Evolutionary conservation across 2,329 filamentous ascomycete species (phyloP).

Genomic region (Gremmenia infestans): DNA sequence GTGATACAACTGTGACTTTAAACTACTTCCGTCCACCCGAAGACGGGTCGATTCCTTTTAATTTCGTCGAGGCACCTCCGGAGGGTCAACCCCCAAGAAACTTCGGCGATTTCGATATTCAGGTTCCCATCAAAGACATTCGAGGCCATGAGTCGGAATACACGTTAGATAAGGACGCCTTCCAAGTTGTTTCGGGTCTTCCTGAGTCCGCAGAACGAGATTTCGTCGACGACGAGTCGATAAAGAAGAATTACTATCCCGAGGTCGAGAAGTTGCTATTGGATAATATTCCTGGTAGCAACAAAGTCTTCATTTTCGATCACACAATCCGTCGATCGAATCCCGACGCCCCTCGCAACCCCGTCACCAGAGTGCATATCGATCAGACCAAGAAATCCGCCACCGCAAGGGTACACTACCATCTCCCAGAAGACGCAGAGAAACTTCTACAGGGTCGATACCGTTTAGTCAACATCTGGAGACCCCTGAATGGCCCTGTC

Average conservation of each 20-base stretch:
- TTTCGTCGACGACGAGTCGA: slow-evolving; percentile 65
- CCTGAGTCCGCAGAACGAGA: slow-evolving; percentile 51
- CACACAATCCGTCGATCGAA: slow-evolving; percentile 74
- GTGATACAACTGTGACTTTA: slow-evolving; percentile 44
- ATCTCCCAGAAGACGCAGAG: slow-evolving; percentile 60
- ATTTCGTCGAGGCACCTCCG: slow-evolving; percentile 45
- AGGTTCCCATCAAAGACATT: slow-evolving; percentile 59
- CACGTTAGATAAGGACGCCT: slow-evolving; percentile 68
- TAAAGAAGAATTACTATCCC: slow-evolving; percentile 73
- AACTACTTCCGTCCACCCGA: slow-evolving; percentile 50
- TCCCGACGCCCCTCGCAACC: slow-evolving; percentile 55
- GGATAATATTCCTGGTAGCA: slow-evolving; percentile 58
- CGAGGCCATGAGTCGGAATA: slow-evolving; percentile 64
- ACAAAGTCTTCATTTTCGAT: slow-evolving; percentile 72
- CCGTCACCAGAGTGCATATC: slow-evolving; percentile 72
- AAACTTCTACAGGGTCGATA: slow-evolving; percentile 62
- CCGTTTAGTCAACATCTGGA: slow-evolving; percentile 84
- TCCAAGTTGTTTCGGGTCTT: slow-evolving; percentile 58
- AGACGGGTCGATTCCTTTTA: slow-evolving; percentile 49
- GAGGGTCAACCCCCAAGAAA: slow-evolving; percentile 27
- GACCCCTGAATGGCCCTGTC: slow-evolving; percentile 31
- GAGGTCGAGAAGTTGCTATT: slow-evolving; percentile 73
- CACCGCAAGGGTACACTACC: slow-evolving; percentile 63
- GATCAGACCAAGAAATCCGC: slow-evolving; percentile 72
- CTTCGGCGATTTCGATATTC: slow-evolving; percentile 25